phyloP scores from a whole-genome alignment of 257 asterid genomes.

The Penstemon davidsonii region DNA sequence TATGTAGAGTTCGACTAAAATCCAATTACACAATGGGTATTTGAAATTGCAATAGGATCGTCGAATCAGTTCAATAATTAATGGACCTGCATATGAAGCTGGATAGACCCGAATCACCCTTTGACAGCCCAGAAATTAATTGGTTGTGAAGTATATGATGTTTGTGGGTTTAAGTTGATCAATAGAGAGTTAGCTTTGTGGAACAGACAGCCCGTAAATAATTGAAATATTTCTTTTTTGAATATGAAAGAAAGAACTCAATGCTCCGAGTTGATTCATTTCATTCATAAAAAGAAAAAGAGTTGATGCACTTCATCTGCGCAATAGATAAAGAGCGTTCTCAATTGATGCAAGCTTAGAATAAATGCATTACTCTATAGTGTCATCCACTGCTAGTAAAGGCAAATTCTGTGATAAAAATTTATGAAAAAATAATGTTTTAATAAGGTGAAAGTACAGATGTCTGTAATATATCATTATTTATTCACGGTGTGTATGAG shows the following conservation, averaged over 20 bases:
- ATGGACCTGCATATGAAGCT: too few species aligned
- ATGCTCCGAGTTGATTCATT: not conserved
- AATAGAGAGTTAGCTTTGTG: not conserved
- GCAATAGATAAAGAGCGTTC: constrained; percentile 1
- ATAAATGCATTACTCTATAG: not conserved
- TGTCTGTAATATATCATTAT: not conserved
- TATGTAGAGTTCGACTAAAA: too few species aligned
- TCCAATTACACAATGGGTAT: too few species aligned
- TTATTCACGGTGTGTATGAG: not conserved
- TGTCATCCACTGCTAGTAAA: constrained; percentile 1
- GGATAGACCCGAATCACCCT: too few species aligned
- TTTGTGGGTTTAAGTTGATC: constrained; percentile 6
- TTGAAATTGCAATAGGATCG: too few species aligned
- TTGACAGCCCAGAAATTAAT: not conserved
- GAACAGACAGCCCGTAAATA: not conserved
- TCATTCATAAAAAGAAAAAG: not conserved
- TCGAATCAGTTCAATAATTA: too few species aligned
- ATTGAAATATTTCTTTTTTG: not conserved
- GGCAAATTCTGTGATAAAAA: not conserved
- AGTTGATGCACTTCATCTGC: not conserved
- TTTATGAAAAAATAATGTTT: too few species aligned
- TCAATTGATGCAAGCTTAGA: not conserved
- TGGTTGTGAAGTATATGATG: constrained; percentile 1
- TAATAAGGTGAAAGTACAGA: too few species aligned
- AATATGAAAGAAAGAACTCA: not conserved